Conservation (phyloP, 108 stramenopile species). For the Fistulifera pelliculosa region DNA sequence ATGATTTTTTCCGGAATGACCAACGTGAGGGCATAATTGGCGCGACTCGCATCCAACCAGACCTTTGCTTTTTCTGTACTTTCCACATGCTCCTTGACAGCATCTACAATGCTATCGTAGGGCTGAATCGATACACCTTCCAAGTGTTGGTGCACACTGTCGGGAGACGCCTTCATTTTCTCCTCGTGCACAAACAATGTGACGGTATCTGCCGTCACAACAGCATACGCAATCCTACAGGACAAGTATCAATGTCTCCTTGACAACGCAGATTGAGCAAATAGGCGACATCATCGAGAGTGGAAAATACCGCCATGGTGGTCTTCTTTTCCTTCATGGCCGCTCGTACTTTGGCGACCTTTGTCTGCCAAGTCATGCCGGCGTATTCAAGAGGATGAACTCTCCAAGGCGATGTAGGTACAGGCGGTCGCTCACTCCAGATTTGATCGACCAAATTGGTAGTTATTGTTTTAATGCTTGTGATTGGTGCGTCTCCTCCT, state of each 20-base stretch:
- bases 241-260: conserved; percentile 78
- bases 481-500: conserved; percentile 11
- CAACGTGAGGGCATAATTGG: conserved; percentile 32
- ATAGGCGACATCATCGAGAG: conserved; percentile 95
- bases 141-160: conserved; percentile 46
- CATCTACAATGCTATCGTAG: conserved; percentile 57
- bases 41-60: conserved; percentile 40
- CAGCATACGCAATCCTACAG: conserved; percentile 90
- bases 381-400: conserved; percentile 88
- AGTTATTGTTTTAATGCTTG: conserved; percentile 40
- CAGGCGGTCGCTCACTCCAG: conserved; percentile 77
- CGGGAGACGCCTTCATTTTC: conserved; percentile 43
- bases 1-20: conserved; percentile 45
- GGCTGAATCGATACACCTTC: conserved; percentile 48
- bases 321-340: conserved; percentile 63
- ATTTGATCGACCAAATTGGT: conserved; percentile 85
- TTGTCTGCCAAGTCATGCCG: conserved; percentile 69
- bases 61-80: conserved; percentile 21
- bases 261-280: conserved; percentile 88
- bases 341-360: conserved; percentile 62
- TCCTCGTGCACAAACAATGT: conserved; percentile 58
- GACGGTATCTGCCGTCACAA: conserved; percentile 62
- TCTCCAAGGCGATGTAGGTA: conserved; percentile 72
- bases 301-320: conserved; percentile 77
- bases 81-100: conserved; percentile 46